Evolutionary conservation across 768 basidiomycete genomes (phyloP).

Genomic region (Gloeostereum incarnatum): DNA sequence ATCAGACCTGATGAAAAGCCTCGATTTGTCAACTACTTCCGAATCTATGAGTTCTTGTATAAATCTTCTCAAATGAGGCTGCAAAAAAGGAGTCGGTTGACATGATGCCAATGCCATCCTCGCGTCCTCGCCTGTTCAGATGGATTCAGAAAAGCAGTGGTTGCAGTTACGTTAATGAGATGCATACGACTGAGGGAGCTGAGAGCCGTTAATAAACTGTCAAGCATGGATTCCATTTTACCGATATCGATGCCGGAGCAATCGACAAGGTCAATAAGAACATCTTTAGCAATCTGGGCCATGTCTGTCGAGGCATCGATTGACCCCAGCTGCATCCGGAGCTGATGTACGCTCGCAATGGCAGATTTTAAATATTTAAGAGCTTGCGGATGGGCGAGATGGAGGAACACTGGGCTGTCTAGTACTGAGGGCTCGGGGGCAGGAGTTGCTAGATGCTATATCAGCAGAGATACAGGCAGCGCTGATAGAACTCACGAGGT

Average conservation of each 20-base stretch:
- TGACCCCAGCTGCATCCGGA: slow-evolving; percentile 42
- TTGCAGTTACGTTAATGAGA: background rate
- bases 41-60: slow-evolving; percentile 38
- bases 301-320: slow-evolving; percentile 51
- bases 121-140: slow-evolving; percentile 36
- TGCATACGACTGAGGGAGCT: slow-evolving; percentile 24
- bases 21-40: slow-evolving; percentile 49
- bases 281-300: slow-evolving; percentile 53
- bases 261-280: slow-evolving; percentile 54
- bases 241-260: slow-evolving; percentile 56
- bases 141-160: slow-evolving; percentile 5
- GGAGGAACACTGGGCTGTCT: slow-evolving; percentile 37
- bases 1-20: slow-evolving; percentile 60
- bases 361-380: slow-evolving; percentile 40
- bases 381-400: slow-evolving; percentile 53
- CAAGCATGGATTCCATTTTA: slow-evolving; percentile 37
- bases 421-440: slow-evolving; percentile 7
- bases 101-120: slow-evolving; percentile 51
- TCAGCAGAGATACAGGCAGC: too few species aligned
- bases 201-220: slow-evolving; percentile 22
- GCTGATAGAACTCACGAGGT: slow-evolving; percentile 13
- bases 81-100: slow-evolving; percentile 39
- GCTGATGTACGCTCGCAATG: slow-evolving; percentile 47
- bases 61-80: slow-evolving; percentile 28
- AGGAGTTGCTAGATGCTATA: slow-evolving; percentile 1